A percentile compares a stretch with the other conserved stretches of the same genome.
These are phyloP conservation scores for Nymphaea thermarum DNA, from an alignment of 164 flowering plant genomes.

Conservation along the genomic window DNA sequence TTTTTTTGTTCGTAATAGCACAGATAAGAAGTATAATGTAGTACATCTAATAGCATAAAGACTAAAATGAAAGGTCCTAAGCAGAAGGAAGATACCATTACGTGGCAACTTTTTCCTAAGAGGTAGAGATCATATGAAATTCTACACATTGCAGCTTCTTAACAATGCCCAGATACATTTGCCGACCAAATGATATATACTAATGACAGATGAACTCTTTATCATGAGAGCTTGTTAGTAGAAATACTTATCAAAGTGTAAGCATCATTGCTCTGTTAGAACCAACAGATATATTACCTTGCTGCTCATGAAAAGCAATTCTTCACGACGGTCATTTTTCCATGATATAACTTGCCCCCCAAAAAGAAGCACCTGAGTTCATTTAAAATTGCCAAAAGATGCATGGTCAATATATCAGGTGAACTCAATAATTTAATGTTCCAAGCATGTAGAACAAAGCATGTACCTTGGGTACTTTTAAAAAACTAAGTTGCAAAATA, in stretches of 20 bases:
- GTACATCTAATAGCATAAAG: no score
- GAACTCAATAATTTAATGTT: not conserved
- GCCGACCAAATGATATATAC: not conserved
- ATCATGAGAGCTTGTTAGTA: not conserved
- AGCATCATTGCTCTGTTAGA: not conserved
- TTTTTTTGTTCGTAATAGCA: no score
- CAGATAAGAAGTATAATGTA: no score
- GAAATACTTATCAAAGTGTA: not conserved
- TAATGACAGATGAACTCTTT: not conserved
- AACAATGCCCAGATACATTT: not conserved
- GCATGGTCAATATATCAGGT: not conserved
- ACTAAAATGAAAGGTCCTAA: no score
- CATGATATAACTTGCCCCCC: constrained; percentile 86
- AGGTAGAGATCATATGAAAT: not conserved
- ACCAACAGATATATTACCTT: constrained; percentile 35
- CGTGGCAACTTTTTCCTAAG: no score
- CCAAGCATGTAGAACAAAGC: no score
- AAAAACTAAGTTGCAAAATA: no score
- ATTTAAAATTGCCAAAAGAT: not conserved
- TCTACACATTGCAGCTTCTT: not conserved
- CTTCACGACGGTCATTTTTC: constrained; percentile 76
- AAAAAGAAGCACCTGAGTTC: constrained; percentile 50
- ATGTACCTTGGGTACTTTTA: no score
- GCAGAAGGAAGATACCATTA: no score
- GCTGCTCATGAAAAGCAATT: constrained; percentile 65